Percentiles rank a stretch among this genome's conserved stretches.
These are phyloP conservation scores for Hypsizygus marmoreus DNA, from an alignment of 768 basidiomycete species.

Conservation along the genomic window DNA sequence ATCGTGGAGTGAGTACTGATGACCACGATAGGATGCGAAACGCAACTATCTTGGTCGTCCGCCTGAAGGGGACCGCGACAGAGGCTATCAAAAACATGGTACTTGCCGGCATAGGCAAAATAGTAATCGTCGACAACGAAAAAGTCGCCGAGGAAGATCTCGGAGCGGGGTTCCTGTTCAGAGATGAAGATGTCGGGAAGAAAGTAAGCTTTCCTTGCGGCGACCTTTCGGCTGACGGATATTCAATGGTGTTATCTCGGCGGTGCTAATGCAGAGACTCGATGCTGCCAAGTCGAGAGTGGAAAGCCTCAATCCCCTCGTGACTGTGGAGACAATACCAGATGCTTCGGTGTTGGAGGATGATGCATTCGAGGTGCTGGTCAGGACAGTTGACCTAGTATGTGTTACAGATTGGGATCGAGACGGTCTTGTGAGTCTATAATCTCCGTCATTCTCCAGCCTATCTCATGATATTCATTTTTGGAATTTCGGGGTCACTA, in stretches of 20 bases:
- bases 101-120: constrained; percentile 89
- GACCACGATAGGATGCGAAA: constrained; percentile 77
- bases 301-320: constrained; percentile 90
- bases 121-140: constrained; percentile 81
- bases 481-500: too few relatives aligned
- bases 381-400: constrained; percentile 77
- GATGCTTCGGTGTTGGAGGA: constrained; percentile 48
- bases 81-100: constrained; percentile 98
- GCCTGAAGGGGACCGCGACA: constrained; percentile 81
- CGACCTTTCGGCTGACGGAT: constrained; percentile 24
- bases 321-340: constrained; percentile 72
- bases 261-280: constrained; percentile 60
- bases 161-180: constrained; percentile 90
- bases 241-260: constrained; percentile 45
- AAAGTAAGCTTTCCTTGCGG: constrained; percentile 55
- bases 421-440: constrained; percentile 63
- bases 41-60: constrained; percentile 84
- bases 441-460: constrained; percentile 10
- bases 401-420: constrained; percentile 82
- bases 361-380: constrained; percentile 56
- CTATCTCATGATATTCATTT: constrained; percentile 9
- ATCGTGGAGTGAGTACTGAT: constrained; percentile 17
- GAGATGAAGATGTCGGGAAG: constrained; percentile 90
- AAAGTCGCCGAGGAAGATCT: constrained; percentile 83
- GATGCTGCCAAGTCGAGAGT: constrained; percentile 84